Evolutionary conservation across 305 asterid genomes (phyloP), one percentile per base, ranked within the genome.

Genomic region (Solanum chacoense): DNA sequence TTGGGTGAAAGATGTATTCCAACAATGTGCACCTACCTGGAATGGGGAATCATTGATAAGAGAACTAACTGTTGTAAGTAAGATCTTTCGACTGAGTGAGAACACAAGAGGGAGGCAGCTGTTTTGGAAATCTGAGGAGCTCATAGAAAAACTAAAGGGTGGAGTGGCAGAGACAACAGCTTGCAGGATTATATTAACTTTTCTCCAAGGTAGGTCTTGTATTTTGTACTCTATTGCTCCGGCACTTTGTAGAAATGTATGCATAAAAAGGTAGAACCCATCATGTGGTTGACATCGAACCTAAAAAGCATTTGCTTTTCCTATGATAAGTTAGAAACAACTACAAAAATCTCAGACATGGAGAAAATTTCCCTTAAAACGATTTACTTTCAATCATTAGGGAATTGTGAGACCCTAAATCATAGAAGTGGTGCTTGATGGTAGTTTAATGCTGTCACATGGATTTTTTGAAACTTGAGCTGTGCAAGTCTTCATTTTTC

Each of bases 1-100:
- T 36, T 87, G 89, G 89, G 89, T 87, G 63, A 87, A 87, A 50
- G 89, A 87, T 74, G 89, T 87, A 77, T 87, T 87, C 76, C 89
- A 76, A 35, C 89, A 87, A 26, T 87, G 86, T 50, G 89, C 86
- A 18, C 96, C 98, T 4, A 96, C 92, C 91, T 97, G 99, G 99
- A 98, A 97, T 88, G 93, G 94, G 92, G 99, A 96, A 80, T 94
- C 96, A 88, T 87, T 97, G 89, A 90, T 93, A 87, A 93, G 98
- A 90, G 98, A 97, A 90, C 98, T 97, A 65, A 98, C 94, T 91
- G 95, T 87, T 92, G 99, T 95, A n/a, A 93, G 98, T 86, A 92
- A 96, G 88, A 96, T 97, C 83, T 97, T 97, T 90, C 96, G 93
- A 8, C 95, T 97, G 87, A 95, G 98, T 90, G 98, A 97, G 91